Evolutionary conservation across 805 yeast genomes (phyloP).

Genomic region (Metschnikowia colocasiae): DNA sequence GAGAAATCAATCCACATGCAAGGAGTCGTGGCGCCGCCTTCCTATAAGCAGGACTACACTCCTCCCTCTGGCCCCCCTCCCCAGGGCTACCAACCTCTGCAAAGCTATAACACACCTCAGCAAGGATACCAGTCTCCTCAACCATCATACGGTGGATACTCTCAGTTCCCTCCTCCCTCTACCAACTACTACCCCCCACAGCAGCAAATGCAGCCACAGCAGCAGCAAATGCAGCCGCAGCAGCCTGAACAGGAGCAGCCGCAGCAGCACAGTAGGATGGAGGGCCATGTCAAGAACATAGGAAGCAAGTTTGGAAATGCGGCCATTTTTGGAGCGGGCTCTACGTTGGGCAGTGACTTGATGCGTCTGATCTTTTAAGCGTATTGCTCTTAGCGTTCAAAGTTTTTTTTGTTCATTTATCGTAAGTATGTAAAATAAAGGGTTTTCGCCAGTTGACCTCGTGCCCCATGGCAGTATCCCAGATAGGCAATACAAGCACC

Average conservation of each 20-base stretch:
- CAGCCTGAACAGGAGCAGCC: conserved; percentile 19
- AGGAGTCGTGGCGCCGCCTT: not conserved
- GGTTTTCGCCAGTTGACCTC: conserved; percentile 76
- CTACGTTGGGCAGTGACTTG: conserved; percentile 81
- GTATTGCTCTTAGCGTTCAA: not conserved
- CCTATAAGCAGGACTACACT: conserved; percentile 1
- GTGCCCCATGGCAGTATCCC: conserved; percentile 83
- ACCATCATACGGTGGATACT: conserved; percentile 34
- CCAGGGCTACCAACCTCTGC: conserved; percentile 6
- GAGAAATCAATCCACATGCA: not conserved
- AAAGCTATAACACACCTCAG: not conserved
- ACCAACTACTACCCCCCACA: conserved; percentile 42
- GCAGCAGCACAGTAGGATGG: conserved; percentile 16
- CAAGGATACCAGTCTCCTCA: conserved; percentile 19
- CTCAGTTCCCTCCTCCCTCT: conserved; percentile 52
- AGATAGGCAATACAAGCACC: conserved; percentile 71
- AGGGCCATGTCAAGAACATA: conserved; percentile 49
- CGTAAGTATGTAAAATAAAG: conserved; percentile 16
- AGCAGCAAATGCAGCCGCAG: conserved; percentile 26
- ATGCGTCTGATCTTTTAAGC: conserved; percentile 64
- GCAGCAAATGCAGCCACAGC: conserved; percentile 15
- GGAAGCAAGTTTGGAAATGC: conserved; percentile 86
- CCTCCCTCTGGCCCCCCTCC: conserved; percentile 1
- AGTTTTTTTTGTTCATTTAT: conserved; percentile 6
- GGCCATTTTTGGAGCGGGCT: conserved; percentile 96